These are phyloP conservation scores for Medicago ruthenica DNA, from an alignment of 306 rosid genomes.

Conservation along the genomic window DNA sequence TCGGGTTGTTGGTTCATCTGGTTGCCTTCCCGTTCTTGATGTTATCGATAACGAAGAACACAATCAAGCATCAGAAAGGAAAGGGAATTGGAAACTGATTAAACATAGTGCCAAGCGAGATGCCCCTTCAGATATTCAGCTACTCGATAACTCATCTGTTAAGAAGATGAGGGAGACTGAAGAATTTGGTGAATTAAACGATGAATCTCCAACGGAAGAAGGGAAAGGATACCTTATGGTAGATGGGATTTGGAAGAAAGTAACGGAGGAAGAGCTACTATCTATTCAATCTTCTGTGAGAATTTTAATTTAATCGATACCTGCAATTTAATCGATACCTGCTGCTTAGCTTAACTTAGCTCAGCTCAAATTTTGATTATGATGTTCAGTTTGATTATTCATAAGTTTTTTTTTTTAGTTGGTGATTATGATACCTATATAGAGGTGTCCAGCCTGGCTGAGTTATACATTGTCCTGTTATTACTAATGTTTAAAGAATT, in stretches of 20 bases:
- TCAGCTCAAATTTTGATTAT: background rate
- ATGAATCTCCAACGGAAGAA: slow-evolving; percentile 36
- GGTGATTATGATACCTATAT: slow-evolving; percentile 9
- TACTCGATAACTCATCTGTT: slow-evolving; percentile 49
- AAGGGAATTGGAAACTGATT: slow-evolving; percentile 45
- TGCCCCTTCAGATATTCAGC: slow-evolving; percentile 52
- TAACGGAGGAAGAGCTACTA: slow-evolving; percentile 63
- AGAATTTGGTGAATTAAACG: slow-evolving; percentile 36
- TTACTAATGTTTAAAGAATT: background rate
- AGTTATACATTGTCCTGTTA: background rate
- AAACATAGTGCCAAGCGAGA: slow-evolving; percentile 55
- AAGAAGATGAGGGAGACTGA: slow-evolving; percentile 66
- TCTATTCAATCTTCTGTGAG: slow-evolving; percentile 66
- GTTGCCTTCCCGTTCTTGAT: slow-evolving; percentile 71
- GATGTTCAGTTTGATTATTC: background rate
- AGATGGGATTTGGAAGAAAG: slow-evolving; percentile 67
- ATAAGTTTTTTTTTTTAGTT: background rate
- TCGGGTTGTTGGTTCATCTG: slow-evolving; percentile 64
- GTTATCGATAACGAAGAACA: slow-evolving; percentile 8
- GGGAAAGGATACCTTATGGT: slow-evolving; percentile 58
- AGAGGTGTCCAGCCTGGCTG: background rate
- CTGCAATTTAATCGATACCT: slow-evolving; percentile 43
- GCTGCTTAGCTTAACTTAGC: slow-evolving; percentile 1
- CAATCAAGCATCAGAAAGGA: slow-evolving; percentile 37
- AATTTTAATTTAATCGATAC: slow-evolving; percentile 53